Conservation (phyloP, 352 stramenopile species). For the Phytophthora brassicae region DNA sequence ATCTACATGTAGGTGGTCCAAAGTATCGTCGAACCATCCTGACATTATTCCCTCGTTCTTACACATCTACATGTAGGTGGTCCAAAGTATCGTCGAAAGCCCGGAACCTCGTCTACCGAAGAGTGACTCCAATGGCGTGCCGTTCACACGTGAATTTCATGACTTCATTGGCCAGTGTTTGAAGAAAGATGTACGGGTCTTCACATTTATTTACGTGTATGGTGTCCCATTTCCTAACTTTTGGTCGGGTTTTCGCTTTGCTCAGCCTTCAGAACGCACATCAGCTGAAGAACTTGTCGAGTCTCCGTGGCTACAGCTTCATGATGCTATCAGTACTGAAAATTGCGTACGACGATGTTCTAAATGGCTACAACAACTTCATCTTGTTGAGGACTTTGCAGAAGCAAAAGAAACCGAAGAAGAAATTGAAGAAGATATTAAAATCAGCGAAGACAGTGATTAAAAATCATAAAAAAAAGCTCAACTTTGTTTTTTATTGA, state of each 20-base stretch:
- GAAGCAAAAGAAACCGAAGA: conserved; percentile 20
- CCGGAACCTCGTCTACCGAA: conserved; percentile 46
- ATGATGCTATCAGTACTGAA: conserved; percentile 43
- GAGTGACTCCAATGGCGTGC: conserved; percentile 19
- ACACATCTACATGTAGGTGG: conserved; percentile 42
- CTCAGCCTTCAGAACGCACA: conserved; percentile 53
- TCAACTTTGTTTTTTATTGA: not conserved
- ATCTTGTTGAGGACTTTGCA: conserved; percentile 12
- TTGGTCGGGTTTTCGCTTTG: not conserved
- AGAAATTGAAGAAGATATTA: conserved; percentile 53
- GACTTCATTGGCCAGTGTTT: conserved; percentile 61
- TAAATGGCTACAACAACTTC: conserved; percentile 34
- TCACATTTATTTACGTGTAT: not conserved
- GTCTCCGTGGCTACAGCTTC: conserved; percentile 54
- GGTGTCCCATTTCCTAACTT: no score
- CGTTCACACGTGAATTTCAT: conserved; percentile 57
- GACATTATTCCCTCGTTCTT: not conserved
- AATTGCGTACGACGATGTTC: conserved; percentile 35
- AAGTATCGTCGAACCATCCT: no score
- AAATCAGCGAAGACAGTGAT: conserved; percentile 37
- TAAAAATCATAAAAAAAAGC: not conserved
- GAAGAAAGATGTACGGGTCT: conserved; percentile 56
- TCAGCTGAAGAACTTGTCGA: conserved; percentile 58
- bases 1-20: no score
- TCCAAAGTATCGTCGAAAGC: conserved; percentile 76